Conservation (phyloP, 306 rosid species). For the Corylus americana region DNA sequence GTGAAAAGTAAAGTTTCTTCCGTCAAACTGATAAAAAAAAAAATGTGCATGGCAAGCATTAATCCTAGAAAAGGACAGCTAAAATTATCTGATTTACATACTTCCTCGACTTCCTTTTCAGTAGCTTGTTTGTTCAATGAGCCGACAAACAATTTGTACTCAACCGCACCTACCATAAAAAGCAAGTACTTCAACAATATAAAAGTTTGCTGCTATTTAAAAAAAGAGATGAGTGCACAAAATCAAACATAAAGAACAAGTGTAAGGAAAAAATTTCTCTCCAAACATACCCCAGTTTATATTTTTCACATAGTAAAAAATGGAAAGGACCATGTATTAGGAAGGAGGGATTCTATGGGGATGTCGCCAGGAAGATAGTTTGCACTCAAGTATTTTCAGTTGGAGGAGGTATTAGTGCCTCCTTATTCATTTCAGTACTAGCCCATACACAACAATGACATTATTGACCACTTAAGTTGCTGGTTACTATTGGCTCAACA, state of each 20-base stretch:
- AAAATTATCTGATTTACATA: constrained; percentile 41
- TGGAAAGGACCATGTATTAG: constrained; percentile 14
- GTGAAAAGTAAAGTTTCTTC: constrained; percentile 7
- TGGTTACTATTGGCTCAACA: background rate
- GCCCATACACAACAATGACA: background rate
- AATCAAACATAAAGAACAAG: background rate
- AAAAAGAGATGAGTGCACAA: constrained; percentile 1
- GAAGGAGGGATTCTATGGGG: too few species aligned
- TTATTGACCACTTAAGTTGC: background rate
- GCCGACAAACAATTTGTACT: constrained; percentile 96
- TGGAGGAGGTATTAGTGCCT: too few species aligned
- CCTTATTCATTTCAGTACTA: background rate
- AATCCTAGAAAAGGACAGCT: constrained; percentile 19
- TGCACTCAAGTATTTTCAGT: too few species aligned
- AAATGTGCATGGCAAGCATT: constrained; percentile 1
- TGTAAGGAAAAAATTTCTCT: constrained; percentile 11
- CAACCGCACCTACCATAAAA: constrained; percentile 76
- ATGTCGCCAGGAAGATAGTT: too few species aligned
- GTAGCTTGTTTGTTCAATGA: constrained; percentile 87
- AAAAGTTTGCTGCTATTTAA: background rate
- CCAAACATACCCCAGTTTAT: constrained; percentile 12
- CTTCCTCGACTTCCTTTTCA: constrained; percentile 90
- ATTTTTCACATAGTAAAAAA: background rate
- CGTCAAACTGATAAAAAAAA: constrained; percentile 10
- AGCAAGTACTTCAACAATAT: constrained; percentile 31